Evolutionary conservation across 108 stramenopile species (phyloP).

Genomic region (Cyclotella choctawhatcheeana): DNA sequence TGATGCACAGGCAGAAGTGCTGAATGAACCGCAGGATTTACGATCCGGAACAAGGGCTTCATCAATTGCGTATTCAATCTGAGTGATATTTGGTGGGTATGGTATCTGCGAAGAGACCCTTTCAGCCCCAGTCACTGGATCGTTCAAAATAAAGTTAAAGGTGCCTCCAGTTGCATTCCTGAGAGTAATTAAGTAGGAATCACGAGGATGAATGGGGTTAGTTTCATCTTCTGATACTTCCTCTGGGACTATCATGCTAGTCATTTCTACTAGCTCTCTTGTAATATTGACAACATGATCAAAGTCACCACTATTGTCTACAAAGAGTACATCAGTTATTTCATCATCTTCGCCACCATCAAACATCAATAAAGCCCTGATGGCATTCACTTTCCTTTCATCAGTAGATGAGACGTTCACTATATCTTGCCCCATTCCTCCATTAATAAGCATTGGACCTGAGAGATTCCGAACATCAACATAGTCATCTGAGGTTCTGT

Average conservation of each 20-base stretch:
- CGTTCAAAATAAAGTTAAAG: slow-evolving; percentile 5
- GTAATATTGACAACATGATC: slow-evolving; percentile 3
- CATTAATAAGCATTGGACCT: slow-evolving; percentile 48
- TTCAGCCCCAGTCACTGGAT: background rate
- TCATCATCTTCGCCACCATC: slow-evolving; percentile 36
- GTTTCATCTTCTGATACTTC: background rate
- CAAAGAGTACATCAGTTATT: slow-evolving; percentile 22
- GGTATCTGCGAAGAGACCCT: background rate
- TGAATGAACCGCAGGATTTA: background rate
- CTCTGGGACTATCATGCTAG: background rate
- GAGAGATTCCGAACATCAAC: slow-evolving; percentile 29
- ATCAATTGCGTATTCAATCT: slow-evolving; percentile 6
- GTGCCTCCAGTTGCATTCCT: slow-evolving; percentile 3
- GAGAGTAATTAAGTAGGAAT: background rate
- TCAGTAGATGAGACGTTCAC: slow-evolving; percentile 33
- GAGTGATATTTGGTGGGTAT: background rate
- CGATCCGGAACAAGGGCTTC: background rate
- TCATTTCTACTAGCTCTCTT: background rate
- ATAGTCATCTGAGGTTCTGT: slow-evolving; percentile 18
- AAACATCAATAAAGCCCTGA: slow-evolving; percentile 36
- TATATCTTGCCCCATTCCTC: slow-evolving; percentile 30
- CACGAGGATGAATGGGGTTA: slow-evolving; percentile 7
- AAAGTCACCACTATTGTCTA: slow-evolving; percentile 22
- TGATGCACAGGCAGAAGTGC: background rate
- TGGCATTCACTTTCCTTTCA: slow-evolving; percentile 26